Percentiles rank a stretch among this genome's conserved stretches.
phyloP scores from a whole-genome alignment of 768 basidiomycete genomes.

The Tulasnella sp. region DNA sequence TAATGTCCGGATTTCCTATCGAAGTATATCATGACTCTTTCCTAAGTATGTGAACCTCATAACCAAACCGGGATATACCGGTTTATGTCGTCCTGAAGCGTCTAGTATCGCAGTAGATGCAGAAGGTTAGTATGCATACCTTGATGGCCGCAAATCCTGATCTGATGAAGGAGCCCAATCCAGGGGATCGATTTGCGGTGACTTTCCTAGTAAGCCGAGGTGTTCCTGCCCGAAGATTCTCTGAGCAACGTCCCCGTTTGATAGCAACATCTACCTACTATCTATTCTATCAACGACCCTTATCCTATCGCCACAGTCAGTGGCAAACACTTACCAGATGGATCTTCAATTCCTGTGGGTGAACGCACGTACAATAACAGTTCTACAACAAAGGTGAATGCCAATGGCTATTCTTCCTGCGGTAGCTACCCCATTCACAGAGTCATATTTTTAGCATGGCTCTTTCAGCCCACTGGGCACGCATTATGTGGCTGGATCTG shows the following conservation, averaged over 20 bases:
- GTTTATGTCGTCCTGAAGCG: not conserved
- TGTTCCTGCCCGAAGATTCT: not conserved
- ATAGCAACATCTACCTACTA: conserved; percentile 2
- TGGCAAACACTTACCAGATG: not conserved
- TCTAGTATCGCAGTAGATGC: not conserved
- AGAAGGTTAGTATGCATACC: not conserved
- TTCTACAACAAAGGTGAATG: conserved; percentile 5
- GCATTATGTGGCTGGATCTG: conserved; percentile 5
- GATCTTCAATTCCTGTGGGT: not conserved
- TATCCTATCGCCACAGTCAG: conserved; percentile 5
- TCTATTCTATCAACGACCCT: conserved; percentile 7
- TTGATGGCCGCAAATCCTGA: too few relatives aligned
- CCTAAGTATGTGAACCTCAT: not conserved
- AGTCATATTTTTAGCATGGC: not conserved
- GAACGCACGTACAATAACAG: not conserved
- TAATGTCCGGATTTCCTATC: not conserved
- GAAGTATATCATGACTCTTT: not conserved
- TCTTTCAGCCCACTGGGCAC: not conserved
- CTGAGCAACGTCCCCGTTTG: not conserved
- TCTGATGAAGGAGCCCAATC: not conserved
- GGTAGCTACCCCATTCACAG: not conserved
- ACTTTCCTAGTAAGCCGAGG: conserved; percentile 7
- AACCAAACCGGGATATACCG: conserved; percentile 1
- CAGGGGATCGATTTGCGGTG: conserved; percentile 1
- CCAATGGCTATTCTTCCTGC: not conserved